These are phyloP conservation scores for Darksidea phi DNA, from an alignment of 495 filamentous ascomycete genomes.

Conservation along the genomic window DNA sequence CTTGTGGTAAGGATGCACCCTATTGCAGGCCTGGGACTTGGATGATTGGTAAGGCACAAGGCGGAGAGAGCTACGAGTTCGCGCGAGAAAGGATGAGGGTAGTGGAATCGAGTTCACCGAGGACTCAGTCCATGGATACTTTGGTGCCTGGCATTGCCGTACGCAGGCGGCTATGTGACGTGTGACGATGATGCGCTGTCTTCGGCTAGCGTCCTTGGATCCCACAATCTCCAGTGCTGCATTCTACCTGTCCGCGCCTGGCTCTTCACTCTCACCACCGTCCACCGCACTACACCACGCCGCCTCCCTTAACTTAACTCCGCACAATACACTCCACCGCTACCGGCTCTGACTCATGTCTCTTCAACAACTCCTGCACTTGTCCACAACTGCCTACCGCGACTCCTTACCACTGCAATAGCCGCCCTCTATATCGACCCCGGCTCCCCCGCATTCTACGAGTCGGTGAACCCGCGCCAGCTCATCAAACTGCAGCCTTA, in stretches of 20 bases:
- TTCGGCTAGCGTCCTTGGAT: too few relatives aligned
- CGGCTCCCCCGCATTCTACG: conserved; percentile 3
- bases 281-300: neutral
- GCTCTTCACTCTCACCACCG: neutral
- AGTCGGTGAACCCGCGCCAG: conserved; percentile 30
- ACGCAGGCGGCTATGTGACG: too few relatives aligned
- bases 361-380: conserved; percentile 11
- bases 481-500: conserved; percentile 27
- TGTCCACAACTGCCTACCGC: conserved; percentile 26
- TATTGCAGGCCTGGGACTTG: too few relatives aligned
- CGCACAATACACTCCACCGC: neutral
- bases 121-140: too few relatives aligned
- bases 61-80: neutral
- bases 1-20: too few relatives aligned
- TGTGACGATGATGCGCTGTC: too few relatives aligned
- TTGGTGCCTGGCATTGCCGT: too few relatives aligned
- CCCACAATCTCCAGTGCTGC: too few relatives aligned
- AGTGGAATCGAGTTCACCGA: too few relatives aligned
- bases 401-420: conserved; percentile 31
- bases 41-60: neutral
- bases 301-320: neutral
- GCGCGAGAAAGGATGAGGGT: neutral
- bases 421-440: neutral
- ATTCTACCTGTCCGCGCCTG: neutral
- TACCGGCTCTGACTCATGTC: conserved; percentile 30